These are phyloP conservation scores for Alternaria incomplexa DNA, from an alignment of 2,329 filamentous ascomycete genomes.

Conservation along the genomic window DNA sequence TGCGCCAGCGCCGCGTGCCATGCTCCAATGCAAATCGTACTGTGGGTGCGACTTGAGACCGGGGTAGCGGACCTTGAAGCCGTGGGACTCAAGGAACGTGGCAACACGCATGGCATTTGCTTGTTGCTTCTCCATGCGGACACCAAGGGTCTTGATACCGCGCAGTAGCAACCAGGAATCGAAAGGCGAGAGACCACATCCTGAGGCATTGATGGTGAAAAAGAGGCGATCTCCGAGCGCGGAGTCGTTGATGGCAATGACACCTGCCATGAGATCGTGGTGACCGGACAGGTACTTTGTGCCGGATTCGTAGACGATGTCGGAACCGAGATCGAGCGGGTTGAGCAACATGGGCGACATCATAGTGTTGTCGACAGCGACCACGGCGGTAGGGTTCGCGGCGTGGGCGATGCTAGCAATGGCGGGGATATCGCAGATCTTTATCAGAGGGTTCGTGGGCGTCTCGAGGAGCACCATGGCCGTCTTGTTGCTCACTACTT, in stretches of 20 bases:
- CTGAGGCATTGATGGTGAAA: constrained; percentile 96
- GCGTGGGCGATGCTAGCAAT: constrained; percentile 80
- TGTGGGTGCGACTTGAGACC: constrained; percentile 94
- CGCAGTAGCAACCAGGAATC: constrained; percentile 96
- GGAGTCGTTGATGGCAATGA: constrained; percentile 87
- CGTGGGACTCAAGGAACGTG: constrained; percentile 85
- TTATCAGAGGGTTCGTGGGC: constrained; percentile 96
- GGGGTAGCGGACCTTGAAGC: constrained; percentile 94
- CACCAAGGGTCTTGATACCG: constrained; percentile 93
- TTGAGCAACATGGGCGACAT: constrained; percentile 93
- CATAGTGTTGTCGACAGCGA: constrained; percentile 99
- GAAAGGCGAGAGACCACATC: constrained; percentile 91
- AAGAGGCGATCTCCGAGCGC: constrained; percentile 86
- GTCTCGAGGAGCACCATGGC: constrained; percentile 96
- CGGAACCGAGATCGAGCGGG: constrained; percentile 90
- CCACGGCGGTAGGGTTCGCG: constrained; percentile 77
- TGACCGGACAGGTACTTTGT: constrained; percentile 98
- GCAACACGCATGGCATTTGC: constrained; percentile 89
- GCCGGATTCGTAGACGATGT: constrained; percentile 96
- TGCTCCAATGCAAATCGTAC: constrained; percentile 94
- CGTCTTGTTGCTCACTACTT: constrained; percentile 77
- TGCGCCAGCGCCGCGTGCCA: constrained; percentile 91
- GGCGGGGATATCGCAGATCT: constrained; percentile 88
- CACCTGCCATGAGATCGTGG: constrained; percentile 98
- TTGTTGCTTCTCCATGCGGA: constrained; percentile 99